These are phyloP conservation scores for Triangularia verruculosa DNA, from an alignment of 2,329 filamentous ascomycete species.

Conservation along the genomic window DNA sequence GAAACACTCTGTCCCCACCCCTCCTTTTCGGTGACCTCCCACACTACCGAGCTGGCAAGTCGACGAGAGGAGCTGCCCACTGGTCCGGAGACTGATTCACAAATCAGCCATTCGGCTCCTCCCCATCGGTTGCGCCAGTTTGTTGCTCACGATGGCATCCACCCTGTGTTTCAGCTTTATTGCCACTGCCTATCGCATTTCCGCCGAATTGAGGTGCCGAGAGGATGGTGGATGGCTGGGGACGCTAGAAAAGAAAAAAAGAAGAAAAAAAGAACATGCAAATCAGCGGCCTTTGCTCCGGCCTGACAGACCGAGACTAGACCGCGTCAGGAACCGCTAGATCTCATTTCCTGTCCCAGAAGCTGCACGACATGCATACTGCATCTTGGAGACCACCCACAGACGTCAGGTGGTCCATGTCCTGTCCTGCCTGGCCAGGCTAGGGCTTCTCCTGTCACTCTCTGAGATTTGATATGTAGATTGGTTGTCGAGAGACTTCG, in stretches of 20 bases:
- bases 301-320: not conserved
- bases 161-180: not conserved
- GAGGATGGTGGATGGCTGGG: not conserved
- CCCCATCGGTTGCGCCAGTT: conserved; percentile 5
- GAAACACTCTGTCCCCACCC: conserved; percentile 12
- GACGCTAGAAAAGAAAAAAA: not conserved
- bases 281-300: not conserved
- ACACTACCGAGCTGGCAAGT: conserved; percentile 9
- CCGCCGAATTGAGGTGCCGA: not conserved
- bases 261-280: not conserved
- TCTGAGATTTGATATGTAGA: no score
- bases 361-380: not conserved
- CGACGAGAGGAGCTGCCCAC: not conserved
- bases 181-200: not conserved
- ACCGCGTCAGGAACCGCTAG: not conserved
- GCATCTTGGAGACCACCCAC: not conserved
- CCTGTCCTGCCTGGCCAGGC: no score
- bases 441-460: no score
- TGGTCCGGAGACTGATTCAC: not conserved
- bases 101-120: conserved; percentile 6
- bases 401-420: not conserved
- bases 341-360: not conserved
- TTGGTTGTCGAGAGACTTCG: not conserved
- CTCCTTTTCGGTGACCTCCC: conserved; percentile 10
- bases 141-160: not conserved